A percentile compares a stretch with the other conserved stretches of the same genome.
phyloP scores from a whole-genome alignment of 1,284 basidiomycete species.

The Kwoniella shivajii region DNA sequence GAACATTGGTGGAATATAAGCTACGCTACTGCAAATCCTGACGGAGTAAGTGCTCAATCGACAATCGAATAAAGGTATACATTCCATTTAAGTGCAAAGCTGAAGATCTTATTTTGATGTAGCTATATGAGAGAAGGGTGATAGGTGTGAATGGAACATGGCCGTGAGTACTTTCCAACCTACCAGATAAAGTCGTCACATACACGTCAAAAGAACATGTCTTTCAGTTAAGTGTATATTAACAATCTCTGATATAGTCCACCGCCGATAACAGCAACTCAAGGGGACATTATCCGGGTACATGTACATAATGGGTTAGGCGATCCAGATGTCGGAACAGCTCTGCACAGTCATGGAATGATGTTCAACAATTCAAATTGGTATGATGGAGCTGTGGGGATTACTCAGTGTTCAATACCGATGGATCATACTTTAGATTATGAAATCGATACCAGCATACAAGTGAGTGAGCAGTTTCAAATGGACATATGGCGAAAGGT shows the following conservation, averaged over 20 bases:
- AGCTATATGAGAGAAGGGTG: constrained; percentile 63
- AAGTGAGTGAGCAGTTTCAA: constrained; percentile 54
- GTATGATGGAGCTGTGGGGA: constrained; percentile 80
- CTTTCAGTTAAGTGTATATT: too few species aligned
- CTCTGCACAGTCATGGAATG: constrained; percentile 82
- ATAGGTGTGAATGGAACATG: constrained; percentile 87
- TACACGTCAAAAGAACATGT: too few species aligned
- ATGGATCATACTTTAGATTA: constrained; percentile 73
- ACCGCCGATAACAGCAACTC: constrained; percentile 72
- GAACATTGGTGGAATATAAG: constrained; percentile 56
- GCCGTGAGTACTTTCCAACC: constrained; percentile 76
- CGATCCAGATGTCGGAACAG: constrained; percentile 58
- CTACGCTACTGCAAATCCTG: constrained; percentile 53
- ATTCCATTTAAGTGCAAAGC: not conserved
- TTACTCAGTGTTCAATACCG: constrained; percentile 87
- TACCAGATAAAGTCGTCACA: too few species aligned
- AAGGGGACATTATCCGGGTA: constrained; percentile 63
- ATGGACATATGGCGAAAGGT: too few species aligned
- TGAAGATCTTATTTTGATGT: constrained; percentile 4
- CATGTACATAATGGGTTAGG: constrained; percentile 73
- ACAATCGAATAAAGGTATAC: not conserved
- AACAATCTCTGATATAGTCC: constrained; percentile 63
- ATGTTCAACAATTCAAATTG: constrained; percentile 81
- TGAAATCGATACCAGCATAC: constrained; percentile 73
- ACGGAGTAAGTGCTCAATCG: constrained; percentile 46